Percentiles rank a stretch among this genome's conserved stretches.
These are phyloP conservation scores for Penicillium griseofulvum DNA, from an alignment of 2,329 filamentous ascomycete genomes.

Conservation along the genomic window DNA sequence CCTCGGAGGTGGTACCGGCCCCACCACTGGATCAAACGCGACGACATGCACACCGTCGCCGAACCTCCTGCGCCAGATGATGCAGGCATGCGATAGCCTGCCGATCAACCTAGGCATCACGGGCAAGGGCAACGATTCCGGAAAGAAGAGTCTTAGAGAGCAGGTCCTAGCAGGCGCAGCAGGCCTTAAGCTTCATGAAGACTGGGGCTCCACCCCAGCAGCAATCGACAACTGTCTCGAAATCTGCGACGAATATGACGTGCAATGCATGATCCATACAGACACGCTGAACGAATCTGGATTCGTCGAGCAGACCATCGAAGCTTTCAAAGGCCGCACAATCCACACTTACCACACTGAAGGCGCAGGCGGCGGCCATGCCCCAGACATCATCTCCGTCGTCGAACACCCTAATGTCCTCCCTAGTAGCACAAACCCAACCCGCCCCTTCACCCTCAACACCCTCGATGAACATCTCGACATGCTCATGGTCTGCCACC, in stretches of 20 bases:
- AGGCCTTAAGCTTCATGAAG: conserved; percentile 91
- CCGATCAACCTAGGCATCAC: conserved; percentile 90
- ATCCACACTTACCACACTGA: conserved; percentile 98
- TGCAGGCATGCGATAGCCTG: conserved; percentile 77
- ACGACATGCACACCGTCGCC: conserved; percentile 90
- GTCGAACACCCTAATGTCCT: conserved; percentile 87
- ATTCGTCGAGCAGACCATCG: conserved; percentile 90
- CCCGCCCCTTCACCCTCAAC: conserved; percentile 83
- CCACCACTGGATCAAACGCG: conserved; percentile 85
- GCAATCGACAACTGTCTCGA: conserved; percentile 83
- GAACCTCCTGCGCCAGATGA: conserved; percentile 81
- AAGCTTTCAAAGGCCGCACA: conserved; percentile 78
- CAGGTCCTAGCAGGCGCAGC: conserved; percentile 81
- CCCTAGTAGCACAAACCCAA: conserved; percentile 88
- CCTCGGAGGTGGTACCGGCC: conserved; percentile 86
- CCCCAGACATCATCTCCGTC: conserved; percentile 91
- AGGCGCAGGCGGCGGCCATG: conserved; percentile 90
- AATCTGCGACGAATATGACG: conserved; percentile 86
- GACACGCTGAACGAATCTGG: conserved; percentile 95
- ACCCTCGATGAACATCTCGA: conserved; percentile 95
- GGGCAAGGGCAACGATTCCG: conserved; percentile 87
- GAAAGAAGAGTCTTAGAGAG: conserved; percentile 67
- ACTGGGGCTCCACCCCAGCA: conserved; percentile 89
- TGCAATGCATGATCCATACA: conserved; percentile 92
- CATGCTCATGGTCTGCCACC: conserved; percentile 98